These are phyloP conservation scores for Rhododendron griersonianum DNA, from an alignment of 148 eudicot genomes.

Conservation along the genomic window DNA sequence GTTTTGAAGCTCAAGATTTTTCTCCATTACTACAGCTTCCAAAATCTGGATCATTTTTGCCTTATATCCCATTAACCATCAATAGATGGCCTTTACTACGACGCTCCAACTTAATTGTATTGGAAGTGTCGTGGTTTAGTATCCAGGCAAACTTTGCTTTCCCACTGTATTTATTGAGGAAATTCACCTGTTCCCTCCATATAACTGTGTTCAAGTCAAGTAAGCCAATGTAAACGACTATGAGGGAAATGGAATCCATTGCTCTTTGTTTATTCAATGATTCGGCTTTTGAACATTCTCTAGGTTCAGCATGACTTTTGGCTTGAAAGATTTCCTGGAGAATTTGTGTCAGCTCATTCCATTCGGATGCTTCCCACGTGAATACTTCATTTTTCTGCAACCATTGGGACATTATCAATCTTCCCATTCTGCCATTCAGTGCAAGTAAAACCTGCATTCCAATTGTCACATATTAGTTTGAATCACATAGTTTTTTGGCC, in stretches of 20 bases:
- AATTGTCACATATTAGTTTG: background rate
- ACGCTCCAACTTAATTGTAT: constrained; percentile 63
- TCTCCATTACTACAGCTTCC: constrained; percentile 59
- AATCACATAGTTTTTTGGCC: background rate
- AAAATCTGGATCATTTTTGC: constrained; percentile 79
- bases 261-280: constrained; percentile 6
- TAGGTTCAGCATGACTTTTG: constrained; percentile 22
- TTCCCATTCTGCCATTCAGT: constrained; percentile 60
- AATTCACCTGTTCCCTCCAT: constrained; percentile 78
- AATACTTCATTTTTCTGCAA: constrained; percentile 46
- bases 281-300: constrained; percentile 20
- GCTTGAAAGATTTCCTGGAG: constrained; percentile 44
- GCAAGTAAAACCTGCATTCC: constrained; percentile 73
- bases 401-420: constrained; percentile 63
- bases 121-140: constrained; percentile 74
- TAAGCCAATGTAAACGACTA: constrained; percentile 62
- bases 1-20: constrained; percentile 30
- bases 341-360: constrained; percentile 79
- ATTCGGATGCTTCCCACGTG: constrained; percentile 68
- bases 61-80: constrained; percentile 74
- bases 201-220: constrained; percentile 70
- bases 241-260: constrained; percentile 32
- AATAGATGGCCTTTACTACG: constrained; percentile 59
- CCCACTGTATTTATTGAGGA: constrained; percentile 44
- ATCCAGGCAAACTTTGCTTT: constrained; percentile 74